Conservation (phyloP, 73 alveolate species). For the Urostyla sp. region DNA sequence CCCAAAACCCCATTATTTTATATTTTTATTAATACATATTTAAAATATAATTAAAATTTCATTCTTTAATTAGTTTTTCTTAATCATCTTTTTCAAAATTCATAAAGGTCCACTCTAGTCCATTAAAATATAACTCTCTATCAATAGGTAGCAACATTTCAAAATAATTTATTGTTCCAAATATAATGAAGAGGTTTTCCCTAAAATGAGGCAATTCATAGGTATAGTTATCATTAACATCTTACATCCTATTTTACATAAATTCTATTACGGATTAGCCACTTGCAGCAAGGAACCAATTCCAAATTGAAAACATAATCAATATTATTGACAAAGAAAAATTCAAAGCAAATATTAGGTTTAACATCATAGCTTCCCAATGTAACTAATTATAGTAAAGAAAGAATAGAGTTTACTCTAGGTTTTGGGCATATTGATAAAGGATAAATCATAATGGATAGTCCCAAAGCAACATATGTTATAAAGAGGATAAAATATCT, state of each 20-base stretch:
- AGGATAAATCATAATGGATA: constrained; percentile 35
- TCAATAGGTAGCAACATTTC: constrained; percentile 32
- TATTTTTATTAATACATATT: background rate
- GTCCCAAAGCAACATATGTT: constrained; percentile 17
- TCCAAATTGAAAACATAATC: constrained; percentile 25
- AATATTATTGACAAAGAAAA: constrained; percentile 12
- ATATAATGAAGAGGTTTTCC: constrained; percentile 20
- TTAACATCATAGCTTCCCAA: background rate
- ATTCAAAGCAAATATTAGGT: constrained; percentile 7
- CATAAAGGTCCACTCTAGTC: constrained; percentile 48
- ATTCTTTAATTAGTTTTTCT: constrained; percentile 26
- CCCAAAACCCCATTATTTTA: constrained; percentile 47
- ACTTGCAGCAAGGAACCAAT: constrained; percentile 26
- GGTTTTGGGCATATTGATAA: constrained; percentile 15
- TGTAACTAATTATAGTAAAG: background rate
- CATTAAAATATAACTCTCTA: constrained; percentile 23
- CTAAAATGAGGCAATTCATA: constrained; percentile 1
- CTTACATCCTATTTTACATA: constrained; percentile 22
- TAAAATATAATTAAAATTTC: background rate
- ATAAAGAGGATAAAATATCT: constrained; percentile 17
- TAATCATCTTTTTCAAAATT: constrained; percentile 30
- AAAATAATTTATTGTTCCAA: constrained; percentile 16
- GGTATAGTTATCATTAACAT: constrained; percentile 1
- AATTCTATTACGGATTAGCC: constrained; percentile 41
- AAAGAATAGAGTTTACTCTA: background rate